phyloP scores from a whole-genome alignment of 768 basidiomycete species.

The Trametes gibbosa region DNA sequence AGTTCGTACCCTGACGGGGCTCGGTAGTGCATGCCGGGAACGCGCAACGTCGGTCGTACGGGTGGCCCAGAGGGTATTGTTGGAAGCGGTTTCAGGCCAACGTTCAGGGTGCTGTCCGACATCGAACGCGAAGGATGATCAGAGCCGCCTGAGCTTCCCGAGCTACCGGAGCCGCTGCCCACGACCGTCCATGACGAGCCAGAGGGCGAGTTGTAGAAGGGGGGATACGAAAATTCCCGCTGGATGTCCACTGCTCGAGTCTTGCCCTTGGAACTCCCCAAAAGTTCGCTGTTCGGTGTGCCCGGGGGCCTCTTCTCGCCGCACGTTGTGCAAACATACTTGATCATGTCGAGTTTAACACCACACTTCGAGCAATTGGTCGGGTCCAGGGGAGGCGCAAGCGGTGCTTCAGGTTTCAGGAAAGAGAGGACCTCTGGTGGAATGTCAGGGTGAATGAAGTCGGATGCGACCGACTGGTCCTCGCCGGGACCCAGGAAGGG shows the following conservation, averaged over 20 bases:
- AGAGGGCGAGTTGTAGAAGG: constrained; percentile 13
- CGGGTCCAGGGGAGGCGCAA: constrained; percentile 60
- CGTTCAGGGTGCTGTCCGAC: constrained; percentile 11
- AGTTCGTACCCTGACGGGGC: constrained; percentile 70
- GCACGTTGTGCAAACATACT: constrained; percentile 88
- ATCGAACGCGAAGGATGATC: constrained; percentile 12
- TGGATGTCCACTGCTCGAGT: constrained; percentile 36
- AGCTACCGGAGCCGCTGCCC: constrained; percentile 13
- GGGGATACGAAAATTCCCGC: constrained; percentile 20
- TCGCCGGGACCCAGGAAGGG: constrained; percentile 17
- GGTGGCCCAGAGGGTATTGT: not conserved
- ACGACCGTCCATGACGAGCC: constrained; percentile 27
- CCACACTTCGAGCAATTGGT: constrained; percentile 87
- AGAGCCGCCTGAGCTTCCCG: constrained; percentile 7
- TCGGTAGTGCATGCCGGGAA: constrained; percentile 8
- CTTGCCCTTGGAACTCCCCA: constrained; percentile 46
- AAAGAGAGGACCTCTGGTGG: constrained; percentile 49
- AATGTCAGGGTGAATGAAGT: constrained; percentile 37
- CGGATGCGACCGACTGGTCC: constrained; percentile 19
- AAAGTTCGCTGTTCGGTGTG: constrained; percentile 17
- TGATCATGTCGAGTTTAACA: constrained; percentile 68
- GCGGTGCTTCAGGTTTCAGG: constrained; percentile 46
- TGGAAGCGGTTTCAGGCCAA: constrained; percentile 2
- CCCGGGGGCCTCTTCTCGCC: constrained; percentile 63
- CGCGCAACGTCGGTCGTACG: not conserved